Evolutionary conservation across 495 filamentous ascomycete genomes (phyloP).

Genomic region (Hypoxylon trugodes): DNA sequence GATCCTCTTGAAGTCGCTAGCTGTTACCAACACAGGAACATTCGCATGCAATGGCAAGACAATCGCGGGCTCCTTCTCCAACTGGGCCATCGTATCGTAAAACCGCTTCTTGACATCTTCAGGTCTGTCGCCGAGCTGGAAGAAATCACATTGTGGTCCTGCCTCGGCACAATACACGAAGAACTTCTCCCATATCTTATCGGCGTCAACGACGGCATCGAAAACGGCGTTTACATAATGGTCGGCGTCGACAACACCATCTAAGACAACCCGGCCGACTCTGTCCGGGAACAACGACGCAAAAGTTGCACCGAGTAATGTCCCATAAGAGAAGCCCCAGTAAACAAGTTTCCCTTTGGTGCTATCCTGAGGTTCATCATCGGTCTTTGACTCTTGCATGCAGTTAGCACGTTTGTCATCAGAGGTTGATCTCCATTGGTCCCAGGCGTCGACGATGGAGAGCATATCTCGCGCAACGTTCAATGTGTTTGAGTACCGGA

Average conservation of each 20-base stretch:
- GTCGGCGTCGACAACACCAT: slow-evolving; percentile 54
- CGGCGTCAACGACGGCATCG: slow-evolving; percentile 52
- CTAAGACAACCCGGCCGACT: slow-evolving; percentile 52
- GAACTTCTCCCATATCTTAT: slow-evolving; percentile 51
- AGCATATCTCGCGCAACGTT: slow-evolving; percentile 47
- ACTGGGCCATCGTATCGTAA: slow-evolving; percentile 45
- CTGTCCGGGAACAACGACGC: slow-evolving; percentile 53
- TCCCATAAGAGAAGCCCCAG: slow-evolving; percentile 72
- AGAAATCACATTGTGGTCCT: slow-evolving; percentile 44
- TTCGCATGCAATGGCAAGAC: slow-evolving; percentile 48
- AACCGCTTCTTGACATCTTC: slow-evolving; percentile 57
- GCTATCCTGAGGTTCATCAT: slow-evolving; percentile 13
- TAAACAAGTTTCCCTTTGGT: slow-evolving; percentile 58
- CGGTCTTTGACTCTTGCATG: slow-evolving; percentile 6
- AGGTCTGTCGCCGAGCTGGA: slow-evolving; percentile 44
- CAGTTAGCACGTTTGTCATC: slow-evolving; percentile 9
- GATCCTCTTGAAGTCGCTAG: slow-evolving; percentile 43
- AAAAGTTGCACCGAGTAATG: slow-evolving; percentile 63
- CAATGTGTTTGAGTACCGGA: slow-evolving; percentile 42
- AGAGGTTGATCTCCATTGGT: slow-evolving; percentile 40
- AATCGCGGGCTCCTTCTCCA: slow-evolving; percentile 57
- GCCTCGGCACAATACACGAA: slow-evolving; percentile 50
- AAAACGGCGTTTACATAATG: slow-evolving; percentile 46
- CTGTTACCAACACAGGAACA: slow-evolving; percentile 47
- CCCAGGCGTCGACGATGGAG: slow-evolving; percentile 47